phyloP scores from a whole-genome alignment of 2,329 filamentous ascomycete genomes.

The Penicillium crustosum region DNA sequence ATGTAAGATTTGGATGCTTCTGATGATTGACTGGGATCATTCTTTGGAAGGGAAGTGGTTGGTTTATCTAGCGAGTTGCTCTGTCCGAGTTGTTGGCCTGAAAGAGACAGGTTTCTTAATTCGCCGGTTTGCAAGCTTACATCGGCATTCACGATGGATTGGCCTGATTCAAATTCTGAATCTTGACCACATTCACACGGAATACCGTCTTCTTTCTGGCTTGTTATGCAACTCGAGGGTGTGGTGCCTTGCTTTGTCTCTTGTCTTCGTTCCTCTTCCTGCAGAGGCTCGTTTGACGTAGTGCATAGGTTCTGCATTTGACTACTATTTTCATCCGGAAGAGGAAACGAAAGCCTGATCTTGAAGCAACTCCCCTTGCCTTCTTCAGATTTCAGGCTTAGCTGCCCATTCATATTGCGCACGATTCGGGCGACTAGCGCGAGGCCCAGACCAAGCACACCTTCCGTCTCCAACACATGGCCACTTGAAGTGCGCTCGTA shows the following conservation, averaged over 20 bases:
- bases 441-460: constrained; percentile 72
- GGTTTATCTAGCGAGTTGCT: not conserved
- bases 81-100: constrained; percentile 5
- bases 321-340: constrained; percentile 49
- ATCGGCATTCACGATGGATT: constrained; percentile 14
- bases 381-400: constrained; percentile 78
- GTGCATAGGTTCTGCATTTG: not conserved
- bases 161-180: not conserved
- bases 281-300: not conserved
- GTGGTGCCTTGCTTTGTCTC: not conserved
- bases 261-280: not conserved
- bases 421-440: constrained; percentile 80
- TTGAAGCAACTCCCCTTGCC: constrained; percentile 79
- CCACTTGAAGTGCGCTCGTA: constrained; percentile 30
- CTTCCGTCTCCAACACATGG: constrained; percentile 35
- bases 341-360: constrained; percentile 71
- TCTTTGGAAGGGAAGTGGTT: not conserved
- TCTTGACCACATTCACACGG: constrained; percentile 14
- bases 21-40: not conserved
- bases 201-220: not conserved
- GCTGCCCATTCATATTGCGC: constrained; percentile 82
- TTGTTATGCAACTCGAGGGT: not conserved
- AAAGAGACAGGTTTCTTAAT: constrained; percentile 14
- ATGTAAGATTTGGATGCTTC: not conserved
- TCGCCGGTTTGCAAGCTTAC: constrained; percentile 13